Evolutionary conservation across 352 stramenopile species (phyloP).

Genomic region (Peronospora belbahrii): DNA sequence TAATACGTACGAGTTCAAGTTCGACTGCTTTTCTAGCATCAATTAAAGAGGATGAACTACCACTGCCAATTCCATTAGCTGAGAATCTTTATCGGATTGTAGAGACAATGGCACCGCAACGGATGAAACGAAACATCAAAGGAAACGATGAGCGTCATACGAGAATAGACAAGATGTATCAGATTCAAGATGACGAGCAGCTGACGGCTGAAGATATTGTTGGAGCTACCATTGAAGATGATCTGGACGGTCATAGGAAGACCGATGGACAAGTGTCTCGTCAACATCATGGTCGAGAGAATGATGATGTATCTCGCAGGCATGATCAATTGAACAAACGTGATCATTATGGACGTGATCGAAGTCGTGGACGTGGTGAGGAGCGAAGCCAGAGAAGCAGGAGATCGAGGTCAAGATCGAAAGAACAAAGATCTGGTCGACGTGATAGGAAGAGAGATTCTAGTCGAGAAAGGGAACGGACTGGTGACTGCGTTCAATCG

Average conservation of each 20-base stretch:
- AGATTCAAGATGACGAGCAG: constrained; percentile 54
- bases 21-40: constrained; percentile 47
- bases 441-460: constrained; percentile 20
- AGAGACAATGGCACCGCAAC: constrained; percentile 65
- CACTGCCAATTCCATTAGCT: constrained; percentile 47
- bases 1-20: constrained; percentile 69
- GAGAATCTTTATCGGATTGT: constrained; percentile 79
- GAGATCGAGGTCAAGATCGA: constrained; percentile 36
- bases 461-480: constrained; percentile 19
- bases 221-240: constrained; percentile 25
- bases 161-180: constrained; percentile 24
- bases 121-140: constrained; percentile 27
- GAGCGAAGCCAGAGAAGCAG: constrained; percentile 23
- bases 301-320: constrained; percentile 7
- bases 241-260: constrained; percentile 19
- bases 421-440: constrained; percentile 16
- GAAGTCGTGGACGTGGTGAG: constrained; percentile 21
- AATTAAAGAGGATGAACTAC: constrained; percentile 61
- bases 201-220: constrained; percentile 62
- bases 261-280: constrained; percentile 3
- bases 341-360: constrained; percentile 22
- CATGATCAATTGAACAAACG: constrained; percentile 14
- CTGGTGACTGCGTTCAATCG: constrained; percentile 19
- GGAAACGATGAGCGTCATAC: neutral
- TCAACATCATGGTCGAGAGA: constrained; percentile 6